Conservation (phyloP, 1,139 yeast genomes). For the Candida buenavistaensis region DNA sequence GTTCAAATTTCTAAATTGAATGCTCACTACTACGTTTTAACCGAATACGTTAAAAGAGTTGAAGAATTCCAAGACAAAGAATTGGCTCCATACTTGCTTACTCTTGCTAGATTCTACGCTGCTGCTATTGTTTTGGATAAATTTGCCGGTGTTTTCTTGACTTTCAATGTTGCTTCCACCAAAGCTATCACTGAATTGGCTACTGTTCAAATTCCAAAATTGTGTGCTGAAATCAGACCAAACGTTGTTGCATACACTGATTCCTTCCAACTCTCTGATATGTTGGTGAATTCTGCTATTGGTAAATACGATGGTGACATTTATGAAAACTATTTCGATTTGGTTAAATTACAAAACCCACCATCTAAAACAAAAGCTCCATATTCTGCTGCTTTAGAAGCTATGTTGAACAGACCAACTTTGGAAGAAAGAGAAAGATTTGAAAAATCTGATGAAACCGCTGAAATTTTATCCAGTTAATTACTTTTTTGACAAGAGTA, state of each 20-base stretch:
- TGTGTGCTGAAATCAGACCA: slow-evolving; percentile 43
- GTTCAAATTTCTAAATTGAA: too few species aligned
- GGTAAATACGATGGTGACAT: slow-evolving; percentile 48
- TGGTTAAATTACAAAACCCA: slow-evolving; percentile 39
- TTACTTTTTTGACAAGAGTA: slow-evolving; percentile 7
- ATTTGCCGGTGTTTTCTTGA: slow-evolving; percentile 42
- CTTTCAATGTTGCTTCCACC: slow-evolving; percentile 34
- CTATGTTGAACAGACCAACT: slow-evolving; percentile 39
- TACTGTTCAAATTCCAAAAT: slow-evolving; percentile 32
- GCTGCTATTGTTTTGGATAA: slow-evolving; percentile 35
- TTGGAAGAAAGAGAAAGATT: slow-evolving; percentile 40
- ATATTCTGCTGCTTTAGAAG: slow-evolving; percentile 34
- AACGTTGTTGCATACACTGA: slow-evolving; percentile 47
- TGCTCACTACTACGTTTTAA: slow-evolving; percentile 38
- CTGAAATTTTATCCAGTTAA: slow-evolving; percentile 33
- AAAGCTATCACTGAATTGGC: slow-evolving; percentile 35
- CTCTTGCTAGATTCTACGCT: slow-evolving; percentile 30
- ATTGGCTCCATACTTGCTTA: slow-evolving; percentile 25
- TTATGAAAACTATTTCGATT: slow-evolving; percentile 46
- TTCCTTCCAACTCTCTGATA: slow-evolving; percentile 49
- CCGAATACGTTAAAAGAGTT: slow-evolving; percentile 30
- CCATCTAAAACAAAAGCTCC: slow-evolving; percentile 41
- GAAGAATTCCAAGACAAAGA: slow-evolving; percentile 20
- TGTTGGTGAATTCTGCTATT: slow-evolving; percentile 43
- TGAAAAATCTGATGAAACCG: slow-evolving; percentile 30